Evolutionary conservation across 1,284 basidiomycete species (phyloP), one percentile per base, ranked within the genome.

Genomic region (Mycosarcoma maydis): DNA sequence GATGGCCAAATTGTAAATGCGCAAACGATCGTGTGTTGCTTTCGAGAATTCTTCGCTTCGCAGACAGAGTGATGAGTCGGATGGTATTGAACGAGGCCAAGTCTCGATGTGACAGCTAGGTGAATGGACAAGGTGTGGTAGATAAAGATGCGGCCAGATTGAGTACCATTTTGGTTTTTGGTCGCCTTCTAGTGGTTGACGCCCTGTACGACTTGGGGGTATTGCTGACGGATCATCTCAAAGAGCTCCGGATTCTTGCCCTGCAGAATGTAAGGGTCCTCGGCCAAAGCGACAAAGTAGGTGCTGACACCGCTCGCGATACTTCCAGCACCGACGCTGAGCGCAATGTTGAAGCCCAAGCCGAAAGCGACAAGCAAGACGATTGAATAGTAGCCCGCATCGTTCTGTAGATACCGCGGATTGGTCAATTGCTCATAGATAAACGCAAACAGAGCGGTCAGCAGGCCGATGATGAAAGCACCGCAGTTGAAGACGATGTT

Each of bases 381-480:
- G 53, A 75, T 59, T 20, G 64, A 54, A 48, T 60, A 73, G 65
- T 75, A 71, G 26, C 48, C 64, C 10, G 52, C 49, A 38, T 72
- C 61, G 47, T 61, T 46, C 50, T 74, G 69, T 3, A 81, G 55
- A 43, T 80, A 79, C 40, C 49, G 43, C 20, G 79, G 80, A 37
- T 72, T 65, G 32, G 66, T 70, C 33, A 73, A 62, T 23, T 72
- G 86, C 44, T 93, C 83, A 82, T 94, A 95, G 19, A 94, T 83
- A 81, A 90, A 95, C 0, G 87, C 88, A 74, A 94, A 92, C 16
- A 94, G 83, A 1, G 88, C 90, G 55, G 87, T 91, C 14, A 91
- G 81, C 59, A 92, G 83, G 11, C 91, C 92, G 56, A 92, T 88
- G 45, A 86, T 85, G 81, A 92, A 94, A 4, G 88, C 88, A 13